A percentile compares a stretch with the other conserved stretches of the same genome.
Evolutionary conservation across 169 alveolate species (phyloP).

Genomic region (Miamiensis avidus): DNA sequence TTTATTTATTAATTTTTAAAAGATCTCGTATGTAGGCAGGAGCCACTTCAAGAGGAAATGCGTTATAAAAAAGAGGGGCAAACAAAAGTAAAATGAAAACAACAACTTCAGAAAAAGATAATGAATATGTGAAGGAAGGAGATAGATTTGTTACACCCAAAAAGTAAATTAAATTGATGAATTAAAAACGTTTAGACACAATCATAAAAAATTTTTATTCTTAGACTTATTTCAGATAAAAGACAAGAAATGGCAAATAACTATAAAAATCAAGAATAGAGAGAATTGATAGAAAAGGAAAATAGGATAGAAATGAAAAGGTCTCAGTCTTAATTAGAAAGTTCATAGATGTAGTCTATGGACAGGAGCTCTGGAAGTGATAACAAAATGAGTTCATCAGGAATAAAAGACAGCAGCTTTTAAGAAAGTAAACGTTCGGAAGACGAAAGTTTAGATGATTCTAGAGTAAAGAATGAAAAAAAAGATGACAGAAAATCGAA

Average conservation of each 20-base stretch:
- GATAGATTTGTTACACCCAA: constrained; percentile 21
- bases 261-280: constrained; percentile 14
- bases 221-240: constrained; percentile 10
- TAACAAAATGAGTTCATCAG: neutral
- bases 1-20: too few species aligned
- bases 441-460: constrained; percentile 24
- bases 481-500: constrained; percentile 11
- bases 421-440: constrained; percentile 21
- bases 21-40: neutral
- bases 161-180: constrained; percentile 2
- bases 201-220: neutral
- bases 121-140: constrained; percentile 29
- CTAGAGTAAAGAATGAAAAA: constrained; percentile 30
- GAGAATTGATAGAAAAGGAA: constrained; percentile 10
- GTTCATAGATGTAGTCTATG: neutral
- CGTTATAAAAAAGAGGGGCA: constrained; percentile 1
- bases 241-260: constrained; percentile 12
- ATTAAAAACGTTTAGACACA: too few species aligned
- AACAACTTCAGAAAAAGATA: constrained; percentile 12
- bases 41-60: neutral
- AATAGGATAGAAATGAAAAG: constrained; percentile 9
- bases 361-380: constrained; percentile 15
- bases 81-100: constrained; percentile 10
- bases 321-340: neutral
- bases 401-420: constrained; percentile 3